phyloP scores from a whole-genome alignment of 768 basidiomycete genomes.

The Trichaptum fuscoviolaceum region DNA sequence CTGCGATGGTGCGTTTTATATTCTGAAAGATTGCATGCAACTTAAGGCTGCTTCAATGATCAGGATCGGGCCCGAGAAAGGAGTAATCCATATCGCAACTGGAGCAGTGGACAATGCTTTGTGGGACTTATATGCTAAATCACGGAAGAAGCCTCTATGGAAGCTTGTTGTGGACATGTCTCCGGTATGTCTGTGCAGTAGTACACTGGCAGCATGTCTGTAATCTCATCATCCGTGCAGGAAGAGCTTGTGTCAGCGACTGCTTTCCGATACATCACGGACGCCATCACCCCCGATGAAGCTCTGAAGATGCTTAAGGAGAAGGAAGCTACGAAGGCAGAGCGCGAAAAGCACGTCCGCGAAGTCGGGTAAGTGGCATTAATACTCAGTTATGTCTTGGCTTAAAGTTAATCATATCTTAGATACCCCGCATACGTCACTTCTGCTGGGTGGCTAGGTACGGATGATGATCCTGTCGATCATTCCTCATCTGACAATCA shows the following conservation, averaged over 20 bases:
- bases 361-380: constrained; percentile 48
- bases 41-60: not conserved
- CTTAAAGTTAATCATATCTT: constrained; percentile 1
- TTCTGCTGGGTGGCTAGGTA: constrained; percentile 87
- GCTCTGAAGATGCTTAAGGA: constrained; percentile 77
- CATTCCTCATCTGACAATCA: not conserved
- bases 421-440: constrained; percentile 95
- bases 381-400: not conserved
- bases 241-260: constrained; percentile 74
- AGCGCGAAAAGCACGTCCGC: constrained; percentile 70
- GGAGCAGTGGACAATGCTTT: constrained; percentile 88
- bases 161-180: constrained; percentile 91
- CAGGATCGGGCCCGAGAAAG: constrained; percentile 93
- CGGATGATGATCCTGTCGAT: constrained; percentile 11
- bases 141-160: constrained; percentile 84
- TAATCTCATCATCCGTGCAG: constrained; percentile 27
- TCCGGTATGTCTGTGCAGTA: constrained; percentile 37
- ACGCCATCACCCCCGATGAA: constrained; percentile 88
- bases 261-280: constrained; percentile 88
- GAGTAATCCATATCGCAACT: constrained; percentile 87
- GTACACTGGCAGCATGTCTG: not conserved
- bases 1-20: constrained; percentile 65
- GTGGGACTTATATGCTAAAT: constrained; percentile 89
- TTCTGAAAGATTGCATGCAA: not conserved
- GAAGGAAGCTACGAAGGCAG: constrained; percentile 70